Evolutionary conservation across 2,329 filamentous ascomycete species (phyloP).

Genomic region (Pseudonectria foliicola): DNA sequence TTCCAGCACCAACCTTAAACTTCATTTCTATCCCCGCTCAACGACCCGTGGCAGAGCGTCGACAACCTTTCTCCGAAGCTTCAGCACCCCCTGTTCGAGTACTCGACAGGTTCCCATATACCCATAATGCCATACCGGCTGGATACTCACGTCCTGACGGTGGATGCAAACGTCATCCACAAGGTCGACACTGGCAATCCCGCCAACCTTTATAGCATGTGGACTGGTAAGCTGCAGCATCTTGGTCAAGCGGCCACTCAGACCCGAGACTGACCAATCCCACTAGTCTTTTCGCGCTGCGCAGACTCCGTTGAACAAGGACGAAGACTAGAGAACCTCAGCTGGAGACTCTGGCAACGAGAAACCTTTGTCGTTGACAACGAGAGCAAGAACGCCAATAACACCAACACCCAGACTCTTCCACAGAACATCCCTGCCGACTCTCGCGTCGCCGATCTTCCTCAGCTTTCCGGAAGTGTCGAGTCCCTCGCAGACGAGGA

Average conservation of each 20-base stretch:
- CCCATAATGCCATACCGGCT: constrained; percentile 73
- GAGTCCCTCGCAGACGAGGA: constrained; percentile 68
- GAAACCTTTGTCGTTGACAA: constrained; percentile 68
- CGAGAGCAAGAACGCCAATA: constrained; percentile 42
- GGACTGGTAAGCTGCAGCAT: constrained; percentile 68
- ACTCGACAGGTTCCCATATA: constrained; percentile 27
- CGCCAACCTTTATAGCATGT: constrained; percentile 92
- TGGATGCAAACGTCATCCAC: constrained; percentile 87
- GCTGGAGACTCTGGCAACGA: constrained; percentile 91
- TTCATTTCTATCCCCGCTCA: constrained; percentile 2
- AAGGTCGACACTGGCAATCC: constrained; percentile 90
- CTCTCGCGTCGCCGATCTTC: constrained; percentile 46
- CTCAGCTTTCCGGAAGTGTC: constrained; percentile 69
- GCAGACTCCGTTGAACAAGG: constrained; percentile 92
- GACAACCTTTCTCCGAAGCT: constrained; percentile 5
- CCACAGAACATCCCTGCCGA: constrained; percentile 43
- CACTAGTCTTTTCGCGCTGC: constrained; percentile 82
- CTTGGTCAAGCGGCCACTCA: constrained; percentile 1
- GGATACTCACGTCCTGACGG: constrained; percentile 78
- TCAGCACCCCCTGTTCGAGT: constrained; percentile 25
- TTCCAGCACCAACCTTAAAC: constrained; percentile 7
- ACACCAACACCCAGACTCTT: constrained; percentile 36
- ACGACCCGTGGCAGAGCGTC: constrained; percentile 5
- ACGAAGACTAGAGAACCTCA: constrained; percentile 85
- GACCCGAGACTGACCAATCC: constrained; percentile 24